phyloP scores from a whole-genome alignment of 139 green algal genomes.

The Protoeuglena noctilucae region DNA sequence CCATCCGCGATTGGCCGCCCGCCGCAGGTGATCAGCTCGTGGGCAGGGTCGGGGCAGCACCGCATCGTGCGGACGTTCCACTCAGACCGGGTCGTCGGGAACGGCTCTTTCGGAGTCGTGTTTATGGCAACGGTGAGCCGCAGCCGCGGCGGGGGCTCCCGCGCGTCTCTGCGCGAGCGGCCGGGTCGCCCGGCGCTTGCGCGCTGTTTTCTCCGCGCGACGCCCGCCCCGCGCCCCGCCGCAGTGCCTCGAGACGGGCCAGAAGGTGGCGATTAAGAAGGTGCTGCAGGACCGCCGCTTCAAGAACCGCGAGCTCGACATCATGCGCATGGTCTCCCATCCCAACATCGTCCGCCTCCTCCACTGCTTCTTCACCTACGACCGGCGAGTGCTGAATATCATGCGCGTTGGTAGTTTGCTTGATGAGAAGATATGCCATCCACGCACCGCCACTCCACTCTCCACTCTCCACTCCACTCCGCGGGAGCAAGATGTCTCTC shows the following conservation, averaged over 20 bases:
- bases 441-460: no score
- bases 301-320: slow-evolving; percentile 97
- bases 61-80: slow-evolving; percentile 64
- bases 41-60: slow-evolving; percentile 5
- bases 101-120: slow-evolving; percentile 95
- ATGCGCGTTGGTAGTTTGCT: no score
- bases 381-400: no score
- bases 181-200: no score
- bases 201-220: no score
- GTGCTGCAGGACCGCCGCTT: slow-evolving; percentile 98
- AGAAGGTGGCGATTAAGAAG: slow-evolving; percentile 96
- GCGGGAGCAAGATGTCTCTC: no score
- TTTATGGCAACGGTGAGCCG: slow-evolving; percentile 86
- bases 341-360: slow-evolving; percentile 91
- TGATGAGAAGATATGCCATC: no score
- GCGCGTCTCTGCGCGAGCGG: no score
- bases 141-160: no score
- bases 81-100: slow-evolving; percentile 85
- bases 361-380: slow-evolving; percentile 92
- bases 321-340: slow-evolving; percentile 93
- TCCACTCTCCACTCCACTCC: no score
- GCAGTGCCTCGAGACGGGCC: not conserved
- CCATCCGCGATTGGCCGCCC: no score
- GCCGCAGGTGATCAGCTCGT: not conserved
- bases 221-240: no score